Evolutionary conservation across 75 land plant genomes (phyloP).

Genomic region (Selaginella moellendorffii): DNA sequence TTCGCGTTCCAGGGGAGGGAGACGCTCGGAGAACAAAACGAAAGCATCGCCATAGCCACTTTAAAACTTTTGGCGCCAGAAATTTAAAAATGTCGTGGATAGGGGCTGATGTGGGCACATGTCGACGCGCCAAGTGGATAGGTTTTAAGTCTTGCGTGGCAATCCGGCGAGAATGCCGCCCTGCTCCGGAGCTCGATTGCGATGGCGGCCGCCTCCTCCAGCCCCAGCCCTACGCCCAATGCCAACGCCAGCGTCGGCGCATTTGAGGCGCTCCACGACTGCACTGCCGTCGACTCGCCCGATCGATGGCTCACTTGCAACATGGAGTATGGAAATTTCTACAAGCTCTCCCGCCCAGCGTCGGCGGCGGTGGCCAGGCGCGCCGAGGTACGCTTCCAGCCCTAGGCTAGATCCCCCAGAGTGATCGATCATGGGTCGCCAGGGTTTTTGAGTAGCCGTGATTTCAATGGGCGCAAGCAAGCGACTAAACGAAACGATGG

Average conservation of each 20-base stretch:
- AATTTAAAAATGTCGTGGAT: too few species aligned
- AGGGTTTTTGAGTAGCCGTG: too few species aligned
- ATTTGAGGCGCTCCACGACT: neutral
- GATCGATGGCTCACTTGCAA: conserved; percentile 1
- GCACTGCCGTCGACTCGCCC: neutral
- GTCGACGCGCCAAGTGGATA: too few species aligned
- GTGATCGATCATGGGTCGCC: neutral
- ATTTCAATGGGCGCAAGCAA: neutral
- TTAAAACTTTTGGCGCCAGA: too few species aligned
- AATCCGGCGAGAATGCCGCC: neutral
- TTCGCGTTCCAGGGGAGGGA: too few species aligned
- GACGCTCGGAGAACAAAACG: too few species aligned
- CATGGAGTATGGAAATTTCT: conserved; percentile 10
- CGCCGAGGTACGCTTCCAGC: neutral
- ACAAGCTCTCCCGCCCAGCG: neutral
- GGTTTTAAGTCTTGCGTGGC: neutral
- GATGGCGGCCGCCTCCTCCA: too few species aligned
- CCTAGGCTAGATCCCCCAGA: neutral
- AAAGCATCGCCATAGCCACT: too few species aligned
- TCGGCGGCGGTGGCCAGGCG: neutral
- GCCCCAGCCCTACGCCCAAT: neutral
- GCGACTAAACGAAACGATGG: neutral
- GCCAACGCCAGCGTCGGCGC: neutral
- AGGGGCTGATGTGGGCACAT: too few species aligned
- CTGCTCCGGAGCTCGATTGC: neutral